Base-by-base conservation (phyloP, 306 rosid genomes). In the Astragalus membranaceus region DNA sequence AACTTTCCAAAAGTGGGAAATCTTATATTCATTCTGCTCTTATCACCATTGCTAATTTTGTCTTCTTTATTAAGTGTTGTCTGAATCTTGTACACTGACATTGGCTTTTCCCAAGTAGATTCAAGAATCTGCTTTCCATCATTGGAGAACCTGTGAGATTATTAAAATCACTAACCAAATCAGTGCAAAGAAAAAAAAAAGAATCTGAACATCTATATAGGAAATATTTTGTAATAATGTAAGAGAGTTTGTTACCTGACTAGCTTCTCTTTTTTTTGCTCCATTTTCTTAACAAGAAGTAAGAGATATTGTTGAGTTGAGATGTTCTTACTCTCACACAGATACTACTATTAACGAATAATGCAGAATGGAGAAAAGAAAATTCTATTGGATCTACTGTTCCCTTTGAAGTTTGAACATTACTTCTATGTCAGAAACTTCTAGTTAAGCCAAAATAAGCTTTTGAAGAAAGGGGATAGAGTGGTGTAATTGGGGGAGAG, bases 261-360 rank as follows among this genome's bases (percentile, higher is more conserved):
- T 43, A 64, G 76, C 83, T 84, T 93, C 37, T 78, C 88, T 70
- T 82, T 79, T 81, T 84, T 90, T 1, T 76, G 71, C 64, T 85
- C 88, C 97, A 88, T 92, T 20, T 20, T 59, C 36, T 55, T 64
- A 52, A 15, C 42, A 56, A n/a, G 60, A 29, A 59, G 58, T 56
- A 51, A 30, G 8, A 26, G 30, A 26, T 61, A 41, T 20, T 62
- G 37, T 17, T 73, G 41, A 67, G 37, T 17, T 73, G 41, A 67
- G 64, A 69, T 49, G 69, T 48, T 70, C 48, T 72, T 13, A 65
- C 16, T 17, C n/a, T 17, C n/a, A 49, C 3, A 53, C 49, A 17
- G 35, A 76, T 35, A 61, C 26, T 50, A 36, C 16, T 68, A 39
- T 9, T 16, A n/a, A 49, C 32, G 52, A 59, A 44, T 47, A 56